Evolutionary conservation across 768 basidiomycete species (phyloP).

Genomic region (Termitomyces sp.): DNA sequence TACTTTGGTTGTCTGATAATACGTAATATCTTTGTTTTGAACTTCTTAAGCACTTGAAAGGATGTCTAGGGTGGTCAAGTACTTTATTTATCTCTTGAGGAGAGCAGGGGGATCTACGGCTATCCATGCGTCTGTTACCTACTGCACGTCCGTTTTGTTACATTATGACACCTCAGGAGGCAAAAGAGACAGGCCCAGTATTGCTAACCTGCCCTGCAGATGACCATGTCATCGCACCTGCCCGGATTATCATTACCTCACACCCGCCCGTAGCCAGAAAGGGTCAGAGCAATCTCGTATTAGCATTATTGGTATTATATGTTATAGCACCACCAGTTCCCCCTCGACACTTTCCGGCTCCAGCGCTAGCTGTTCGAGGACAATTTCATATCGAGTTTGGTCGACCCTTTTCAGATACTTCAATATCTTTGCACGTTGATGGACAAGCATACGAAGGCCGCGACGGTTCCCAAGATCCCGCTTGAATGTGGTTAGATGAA

Average conservation of each 20-base stretch:
- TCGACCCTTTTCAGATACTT: conserved; percentile 67
- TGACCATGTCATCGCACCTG: no score
- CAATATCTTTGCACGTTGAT: conserved; percentile 78
- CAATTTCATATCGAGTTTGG: conserved; percentile 64
- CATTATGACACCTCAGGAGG: no score
- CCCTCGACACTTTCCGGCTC: conserved; percentile 83
- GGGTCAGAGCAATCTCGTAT: neutral
- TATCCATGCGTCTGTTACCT: no score
- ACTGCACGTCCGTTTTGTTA: no score
- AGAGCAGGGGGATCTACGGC: conserved; percentile 77
- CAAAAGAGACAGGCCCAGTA: no score
- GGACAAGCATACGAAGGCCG: conserved; percentile 71
- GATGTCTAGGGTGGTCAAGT: conserved; percentile 7
- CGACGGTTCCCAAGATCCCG: conserved; percentile 76
- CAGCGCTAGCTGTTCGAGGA: conserved; percentile 71
- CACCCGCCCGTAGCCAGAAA: neutral
- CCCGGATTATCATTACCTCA: neutral
- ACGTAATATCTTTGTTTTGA: conserved; percentile 1
- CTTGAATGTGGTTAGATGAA: conserved; percentile 61
- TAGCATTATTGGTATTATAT: conserved; percentile 1
- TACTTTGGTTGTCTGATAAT: conserved; percentile 6
- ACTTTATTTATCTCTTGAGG: conserved; percentile 55
- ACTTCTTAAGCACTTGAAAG: conserved; percentile 9
- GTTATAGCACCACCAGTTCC: conserved; percentile 71
- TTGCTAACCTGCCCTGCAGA: no score